Conservation (phyloP, 345 rosid genomes). For the Eucalyptus regnans region DNA sequence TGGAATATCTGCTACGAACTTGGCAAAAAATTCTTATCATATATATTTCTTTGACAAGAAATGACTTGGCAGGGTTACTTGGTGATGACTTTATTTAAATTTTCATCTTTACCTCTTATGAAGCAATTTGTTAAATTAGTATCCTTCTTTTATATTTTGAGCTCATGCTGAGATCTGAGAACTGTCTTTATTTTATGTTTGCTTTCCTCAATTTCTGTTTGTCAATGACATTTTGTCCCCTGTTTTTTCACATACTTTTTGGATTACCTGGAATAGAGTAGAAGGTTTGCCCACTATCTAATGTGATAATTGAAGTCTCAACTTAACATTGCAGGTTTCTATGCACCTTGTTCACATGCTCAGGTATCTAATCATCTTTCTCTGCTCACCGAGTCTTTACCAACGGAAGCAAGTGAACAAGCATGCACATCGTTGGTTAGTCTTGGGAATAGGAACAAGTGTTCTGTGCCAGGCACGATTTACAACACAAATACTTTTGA, state of each 20-base stretch:
- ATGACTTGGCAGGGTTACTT: neutral
- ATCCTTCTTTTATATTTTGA: neutral
- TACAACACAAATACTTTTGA: conserved; percentile 81
- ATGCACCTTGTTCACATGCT: conserved; percentile 79
- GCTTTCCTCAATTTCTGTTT: neutral
- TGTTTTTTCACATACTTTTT: neutral
- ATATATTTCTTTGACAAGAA: neutral
- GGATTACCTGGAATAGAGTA: neutral
- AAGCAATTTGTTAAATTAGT: neutral
- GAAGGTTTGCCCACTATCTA: neutral
- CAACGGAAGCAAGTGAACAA: conserved; percentile 15
- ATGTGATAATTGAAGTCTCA: neutral
- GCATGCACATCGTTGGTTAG: conserved; percentile 5
- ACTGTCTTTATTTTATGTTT: neutral
- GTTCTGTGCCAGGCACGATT: conserved; percentile 70
- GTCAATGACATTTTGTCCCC: neutral
- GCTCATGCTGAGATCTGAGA: neutral
- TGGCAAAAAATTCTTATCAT: neutral
- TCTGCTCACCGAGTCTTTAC: conserved; percentile 67
- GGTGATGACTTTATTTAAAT: neutral
- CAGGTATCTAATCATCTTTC: conserved; percentile 68
- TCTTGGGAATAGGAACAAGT: conserved; percentile 62
- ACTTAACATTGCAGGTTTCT: conserved; percentile 39
- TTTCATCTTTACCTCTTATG: neutral
- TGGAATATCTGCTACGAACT: neutral